Evolutionary conservation across 140 eudicot genomes (phyloP), one percentile per base, ranked within the genome.

Genomic region (Anethum foeniculum): DNA sequence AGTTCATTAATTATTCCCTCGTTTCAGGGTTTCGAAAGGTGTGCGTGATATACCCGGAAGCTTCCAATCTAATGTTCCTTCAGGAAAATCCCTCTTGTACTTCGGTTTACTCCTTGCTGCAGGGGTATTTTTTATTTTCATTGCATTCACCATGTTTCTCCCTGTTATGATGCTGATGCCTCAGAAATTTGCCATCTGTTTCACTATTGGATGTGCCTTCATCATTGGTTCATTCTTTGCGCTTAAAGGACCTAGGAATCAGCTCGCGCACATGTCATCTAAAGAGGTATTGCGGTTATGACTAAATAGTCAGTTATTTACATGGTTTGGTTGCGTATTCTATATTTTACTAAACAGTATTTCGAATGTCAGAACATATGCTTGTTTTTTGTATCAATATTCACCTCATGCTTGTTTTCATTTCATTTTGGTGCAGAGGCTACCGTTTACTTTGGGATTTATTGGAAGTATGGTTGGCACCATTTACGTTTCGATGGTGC

Each of bases 111-210:
- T 94, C 46, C 93, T 94, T 87, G 97, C 97, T 38, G 81, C 91
- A 81, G 99, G 98, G 81, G 89, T 94, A 77, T 92, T 95, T 86
- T 91, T 95, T 54, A 81, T 95, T 28, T 95, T 95, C 86, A 89
- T 90, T 13, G 96, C 97, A 2, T 84, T 95, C 86, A 89, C 97
- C 48, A 90, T 95, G 81, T 95, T 95, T 85, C 99, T 95, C 71
- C 97, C 99, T 3, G 97, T 95, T 82, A 95, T 95, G 88, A 97
- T 95, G 79, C 81, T 95, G 81, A 92, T 92, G 84, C 99, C 99
- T 83, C 99, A 95, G 91, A 95, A 95, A 81, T 95, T 95, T 81
- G 97, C 99, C 34, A 86, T 95, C 46, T 95, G 99, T 82, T 95
- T 95, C 85, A 95, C 99, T 58, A 86, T 89, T 41, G 99, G 99